phyloP scores from a whole-genome alignment of 352 stramenopile species.

The Globisporangium viniferum region DNA sequence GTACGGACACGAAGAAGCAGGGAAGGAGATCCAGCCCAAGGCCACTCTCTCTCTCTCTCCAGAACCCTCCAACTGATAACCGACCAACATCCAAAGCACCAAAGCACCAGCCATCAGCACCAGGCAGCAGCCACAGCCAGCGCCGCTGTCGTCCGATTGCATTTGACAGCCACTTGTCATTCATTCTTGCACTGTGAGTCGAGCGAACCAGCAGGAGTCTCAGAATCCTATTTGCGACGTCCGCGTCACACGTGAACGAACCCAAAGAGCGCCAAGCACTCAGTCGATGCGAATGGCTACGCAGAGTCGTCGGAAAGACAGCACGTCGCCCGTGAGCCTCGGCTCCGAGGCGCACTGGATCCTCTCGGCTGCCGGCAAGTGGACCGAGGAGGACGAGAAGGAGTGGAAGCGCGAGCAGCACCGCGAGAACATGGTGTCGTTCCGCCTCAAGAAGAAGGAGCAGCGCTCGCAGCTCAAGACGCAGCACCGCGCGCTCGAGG shows the following conservation, averaged over 20 bases:
- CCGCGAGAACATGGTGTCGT: conserved; percentile 51
- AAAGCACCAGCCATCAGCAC: not conserved
- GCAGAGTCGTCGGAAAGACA: conserved; percentile 13
- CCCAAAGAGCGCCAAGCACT: not conserved
- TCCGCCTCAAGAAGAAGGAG: conserved; percentile 49
- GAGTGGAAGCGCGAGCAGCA: conserved; percentile 48
- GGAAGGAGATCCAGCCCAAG: not conserved
- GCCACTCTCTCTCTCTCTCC: too few relatives aligned
- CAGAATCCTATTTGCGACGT: conserved; percentile 13
- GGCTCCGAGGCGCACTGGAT: conserved; percentile 43
- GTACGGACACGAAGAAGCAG: not conserved
- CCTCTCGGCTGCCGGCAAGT: conserved; percentile 37
- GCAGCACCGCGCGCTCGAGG: conserved; percentile 34
- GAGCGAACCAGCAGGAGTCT: not conserved
- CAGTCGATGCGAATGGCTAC: conserved; percentile 5
- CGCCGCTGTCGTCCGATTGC: not conserved
- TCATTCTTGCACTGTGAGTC: not conserved
- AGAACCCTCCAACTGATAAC: not conserved
- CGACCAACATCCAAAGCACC: not conserved
- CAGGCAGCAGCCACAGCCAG: too few relatives aligned
- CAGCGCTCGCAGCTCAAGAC: conserved; percentile 36
- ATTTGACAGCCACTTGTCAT: not conserved
- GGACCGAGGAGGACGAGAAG: conserved; percentile 48
- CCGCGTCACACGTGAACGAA: not conserved
- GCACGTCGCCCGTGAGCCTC: conserved; percentile 21